Base-by-base conservation (phyloP, 257 asterid genomes). In the Jaltomata sinuosa region DNA sequence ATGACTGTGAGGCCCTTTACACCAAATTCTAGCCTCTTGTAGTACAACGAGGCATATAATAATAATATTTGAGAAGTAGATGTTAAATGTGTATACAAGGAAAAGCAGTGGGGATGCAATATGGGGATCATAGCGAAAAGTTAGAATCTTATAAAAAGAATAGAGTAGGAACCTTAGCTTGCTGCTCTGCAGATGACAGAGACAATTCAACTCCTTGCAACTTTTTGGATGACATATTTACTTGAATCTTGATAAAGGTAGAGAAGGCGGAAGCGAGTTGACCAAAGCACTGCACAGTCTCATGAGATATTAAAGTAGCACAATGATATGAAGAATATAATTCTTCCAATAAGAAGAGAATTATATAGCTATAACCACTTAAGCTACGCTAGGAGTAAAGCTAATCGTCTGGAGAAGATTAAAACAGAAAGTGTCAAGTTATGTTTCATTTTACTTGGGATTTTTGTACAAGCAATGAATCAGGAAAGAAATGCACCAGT, bases 191-290 rank as follows among this genome's bases (percentile, higher is more conserved):
- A 40, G 67, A 55, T 19, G 90, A 79, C 36, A 78, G 21, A 71
- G 84, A 49, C 54, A 80, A 82, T 53, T 88, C 92, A 7, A 53
- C 79, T 82, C 54, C 85, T 80, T 64, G 87, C 32, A 81, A 31
- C 78, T 87, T 87, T 32, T 74, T 81, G 78, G 84, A 25, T 27
- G 92, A 88, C 95, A 90, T 92, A 79, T 81, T 85, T 74, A 47
- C 16, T n/a, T 19, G 1, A n/a, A 50, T 29, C 76, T 85, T 27
- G 19, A 47, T 12, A 36, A 65, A 49, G 80, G 34, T 16, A 72
- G n/a, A 72, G 6, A 45, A 74, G 25, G 16, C 7, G 36, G 14
- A 72, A 42, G 57, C 36, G 3, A 11, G 22, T 42, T 31, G 19
- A 72, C 80, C 45, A 74, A 14, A 74, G 59, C 54, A 42, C 80